A percentile compares a stretch with the other conserved stretches of the same genome.
These are phyloP conservation scores for Cadophora malorum DNA, from an alignment of 2,329 filamentous ascomycete species.

Conservation along the genomic window DNA sequence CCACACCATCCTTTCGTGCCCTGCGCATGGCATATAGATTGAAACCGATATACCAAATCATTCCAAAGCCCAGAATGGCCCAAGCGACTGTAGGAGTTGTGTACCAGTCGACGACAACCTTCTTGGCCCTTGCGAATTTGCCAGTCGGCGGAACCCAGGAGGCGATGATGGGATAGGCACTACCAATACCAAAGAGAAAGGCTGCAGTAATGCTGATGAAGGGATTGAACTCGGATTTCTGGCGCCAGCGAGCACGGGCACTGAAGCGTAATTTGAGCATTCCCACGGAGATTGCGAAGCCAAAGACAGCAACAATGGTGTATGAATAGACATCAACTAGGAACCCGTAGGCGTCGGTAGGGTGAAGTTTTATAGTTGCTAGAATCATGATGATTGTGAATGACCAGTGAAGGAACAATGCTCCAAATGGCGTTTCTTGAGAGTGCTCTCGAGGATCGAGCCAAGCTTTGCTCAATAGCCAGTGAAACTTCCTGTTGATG, in stretches of 20 bases:
- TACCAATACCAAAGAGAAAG: not conserved
- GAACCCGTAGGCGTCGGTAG: conserved; percentile 22
- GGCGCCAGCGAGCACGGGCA: not conserved
- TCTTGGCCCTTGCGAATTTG: conserved; percentile 12
- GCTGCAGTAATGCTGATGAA: conserved; percentile 6
- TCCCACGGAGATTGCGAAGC: conserved; percentile 16
- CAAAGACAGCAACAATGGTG: conserved; percentile 12
- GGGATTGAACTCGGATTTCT: conserved; percentile 6
- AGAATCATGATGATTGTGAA: conserved; percentile 21
- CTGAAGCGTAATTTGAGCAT: conserved; percentile 16
- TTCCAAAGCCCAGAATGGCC: conserved; percentile 23
- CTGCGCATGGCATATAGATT: conserved; percentile 20
- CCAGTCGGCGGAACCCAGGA: conserved; percentile 3
- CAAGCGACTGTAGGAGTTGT: conserved; percentile 26
- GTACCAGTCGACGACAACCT: conserved; percentile 20
- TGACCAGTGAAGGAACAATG: conserved; percentile 23
- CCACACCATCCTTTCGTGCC: conserved; percentile 24
- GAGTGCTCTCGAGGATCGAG: conserved; percentile 42
- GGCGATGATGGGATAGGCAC: not conserved
- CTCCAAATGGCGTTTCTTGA: conserved; percentile 28
- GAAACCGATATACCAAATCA: conserved; percentile 25
- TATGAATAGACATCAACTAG: conserved; percentile 15
- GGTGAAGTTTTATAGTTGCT: conserved; percentile 22
- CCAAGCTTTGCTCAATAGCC: conserved; percentile 20
- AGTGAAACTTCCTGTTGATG: conserved; percentile 21